A percentile compares a stretch with the other conserved stretches of the same genome.
phyloP scores from a whole-genome alignment of 257 asterid species.

The Solanum boliviense region DNA sequence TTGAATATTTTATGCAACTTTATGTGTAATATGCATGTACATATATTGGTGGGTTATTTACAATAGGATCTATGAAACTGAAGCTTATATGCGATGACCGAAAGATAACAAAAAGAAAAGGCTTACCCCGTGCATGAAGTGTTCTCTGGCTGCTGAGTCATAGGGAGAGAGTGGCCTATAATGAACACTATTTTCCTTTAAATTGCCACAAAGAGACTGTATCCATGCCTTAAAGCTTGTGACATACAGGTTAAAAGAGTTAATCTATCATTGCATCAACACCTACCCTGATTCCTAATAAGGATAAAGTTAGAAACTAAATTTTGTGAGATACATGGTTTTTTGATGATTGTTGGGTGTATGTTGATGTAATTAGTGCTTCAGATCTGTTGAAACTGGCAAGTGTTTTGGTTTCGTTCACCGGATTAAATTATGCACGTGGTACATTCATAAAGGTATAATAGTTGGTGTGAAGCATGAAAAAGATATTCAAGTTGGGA shows the following conservation, averaged over 20 bases:
- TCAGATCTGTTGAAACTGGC: background rate
- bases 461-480: background rate
- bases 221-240: background rate
- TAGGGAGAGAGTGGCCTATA: background rate
- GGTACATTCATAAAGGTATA: background rate
- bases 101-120: background rate
- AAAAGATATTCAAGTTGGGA: background rate
- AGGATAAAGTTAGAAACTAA: background rate
- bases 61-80: background rate
- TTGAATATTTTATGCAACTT: background rate
- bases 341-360: background rate
- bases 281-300: background rate
- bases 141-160: background rate
- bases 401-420: background rate
- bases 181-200: background rate
- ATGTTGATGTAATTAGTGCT: background rate
- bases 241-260: background rate
- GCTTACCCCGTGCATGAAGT: background rate
- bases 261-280: background rate
- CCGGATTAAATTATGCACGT: background rate
- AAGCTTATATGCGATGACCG: background rate
- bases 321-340: background rate
- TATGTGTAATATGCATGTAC: background rate
- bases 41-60: background rate
- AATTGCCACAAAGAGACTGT: background rate